Conservation (phyloP, 2,329 filamentous ascomycete genomes). For the Trichoderma atroviride region DNA sequence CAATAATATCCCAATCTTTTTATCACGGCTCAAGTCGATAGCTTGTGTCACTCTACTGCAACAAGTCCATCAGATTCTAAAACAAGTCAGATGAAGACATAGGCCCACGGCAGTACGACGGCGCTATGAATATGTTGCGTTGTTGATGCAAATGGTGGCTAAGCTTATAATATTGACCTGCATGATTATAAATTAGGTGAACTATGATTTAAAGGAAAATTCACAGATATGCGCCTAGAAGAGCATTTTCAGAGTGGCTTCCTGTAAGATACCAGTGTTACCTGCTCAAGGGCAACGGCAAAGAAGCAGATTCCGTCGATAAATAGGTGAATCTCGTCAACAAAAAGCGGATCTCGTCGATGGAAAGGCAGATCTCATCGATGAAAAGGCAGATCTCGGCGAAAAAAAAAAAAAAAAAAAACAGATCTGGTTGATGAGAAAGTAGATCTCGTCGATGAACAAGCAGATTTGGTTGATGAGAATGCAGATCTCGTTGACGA, state of each 20-base stretch:
- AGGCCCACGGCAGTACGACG: not conserved
- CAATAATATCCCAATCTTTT: not conserved
- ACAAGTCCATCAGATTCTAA: not conserved
- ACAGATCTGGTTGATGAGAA: too few species aligned
- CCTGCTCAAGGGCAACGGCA: not conserved
- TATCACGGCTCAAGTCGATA: not conserved
- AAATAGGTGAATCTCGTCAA: too few species aligned
- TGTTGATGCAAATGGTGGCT: not conserved
- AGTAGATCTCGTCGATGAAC: too few species aligned
- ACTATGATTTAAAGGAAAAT: not conserved
- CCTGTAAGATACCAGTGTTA: not conserved
- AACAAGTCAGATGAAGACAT: not conserved
- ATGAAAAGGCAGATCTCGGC: too few species aligned
- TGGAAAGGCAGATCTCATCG: too few species aligned
- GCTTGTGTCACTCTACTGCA: not conserved
- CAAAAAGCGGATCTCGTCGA: too few species aligned
- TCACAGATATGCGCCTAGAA: not conserved
- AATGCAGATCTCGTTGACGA: too few species aligned
- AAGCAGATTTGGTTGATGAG: too few species aligned
- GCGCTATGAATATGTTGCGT: too few species aligned
- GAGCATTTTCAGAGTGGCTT: not conserved
- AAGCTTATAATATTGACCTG: not conserved
- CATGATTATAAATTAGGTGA: not conserved
- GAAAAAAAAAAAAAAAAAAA: too few species aligned
- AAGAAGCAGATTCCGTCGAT: not conserved